Evolutionary conservation across 1,284 basidiomycete genomes (phyloP).

Genomic region (Cystobasidium pallidum): DNA sequence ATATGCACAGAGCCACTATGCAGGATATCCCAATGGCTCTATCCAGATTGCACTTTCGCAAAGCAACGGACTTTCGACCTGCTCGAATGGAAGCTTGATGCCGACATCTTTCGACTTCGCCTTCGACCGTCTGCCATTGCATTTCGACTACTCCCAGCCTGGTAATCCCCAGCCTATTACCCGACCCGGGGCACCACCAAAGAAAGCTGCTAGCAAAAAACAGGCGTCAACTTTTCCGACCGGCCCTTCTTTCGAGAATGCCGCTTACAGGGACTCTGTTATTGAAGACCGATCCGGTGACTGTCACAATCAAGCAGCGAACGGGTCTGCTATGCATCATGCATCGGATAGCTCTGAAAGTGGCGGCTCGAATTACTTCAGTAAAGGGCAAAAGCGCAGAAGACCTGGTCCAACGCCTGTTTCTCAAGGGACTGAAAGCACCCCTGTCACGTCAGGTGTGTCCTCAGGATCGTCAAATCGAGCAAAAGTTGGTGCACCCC

Average conservation of each 20-base stretch:
- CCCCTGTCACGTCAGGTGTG: neutral
- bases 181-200: neutral
- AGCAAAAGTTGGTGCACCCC: neutral
- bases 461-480: neutral
- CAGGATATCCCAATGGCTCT: neutral
- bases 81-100: neutral
- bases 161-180: conserved; percentile 13
- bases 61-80: neutral
- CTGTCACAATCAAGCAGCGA: neutral
- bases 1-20: neutral
- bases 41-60: neutral
- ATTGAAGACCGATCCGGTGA: neutral
- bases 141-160: conserved; percentile 21
- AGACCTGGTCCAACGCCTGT: neutral
- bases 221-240: neutral
- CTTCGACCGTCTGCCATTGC: neutral
- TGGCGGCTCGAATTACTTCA: conserved; percentile 7
- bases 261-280: neutral
- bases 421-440: too few species aligned
- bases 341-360: conserved; percentile 1
- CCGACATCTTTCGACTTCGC: neutral
- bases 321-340: too few species aligned
- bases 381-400: conserved; percentile 12
- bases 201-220: neutral
- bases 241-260: neutral